Conservation (phyloP, 495 filamentous ascomycete genomes). For the Penicillium roqueforti region DNA sequence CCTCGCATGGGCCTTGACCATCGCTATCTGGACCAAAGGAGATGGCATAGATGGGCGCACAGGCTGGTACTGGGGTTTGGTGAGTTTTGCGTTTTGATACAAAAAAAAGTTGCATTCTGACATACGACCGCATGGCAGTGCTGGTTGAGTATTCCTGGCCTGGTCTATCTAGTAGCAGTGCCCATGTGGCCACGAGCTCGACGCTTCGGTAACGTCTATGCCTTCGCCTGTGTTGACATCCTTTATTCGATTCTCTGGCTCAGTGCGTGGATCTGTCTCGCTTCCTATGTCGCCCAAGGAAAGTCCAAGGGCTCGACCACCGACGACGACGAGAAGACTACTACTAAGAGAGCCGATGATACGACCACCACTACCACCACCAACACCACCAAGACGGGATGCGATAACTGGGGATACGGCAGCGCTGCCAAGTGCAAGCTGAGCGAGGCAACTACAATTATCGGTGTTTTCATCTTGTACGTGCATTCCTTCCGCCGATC, state of each 20-base stretch:
- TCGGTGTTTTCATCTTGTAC: constrained; percentile 80
- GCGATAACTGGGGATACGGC: constrained; percentile 53
- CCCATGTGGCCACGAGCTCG: constrained; percentile 80
- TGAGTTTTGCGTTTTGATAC: constrained; percentile 39
- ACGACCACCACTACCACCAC: constrained; percentile 21
- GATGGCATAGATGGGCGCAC: constrained; percentile 61
- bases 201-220: constrained; percentile 77
- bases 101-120: constrained; percentile 14
- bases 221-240: constrained; percentile 68
- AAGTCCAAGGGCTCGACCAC: constrained; percentile 15
- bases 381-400: constrained; percentile 31
- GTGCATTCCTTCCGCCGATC: constrained; percentile 20
- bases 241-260: constrained; percentile 80
- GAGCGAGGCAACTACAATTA: constrained; percentile 71
- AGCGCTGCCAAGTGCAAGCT: constrained; percentile 57
- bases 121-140: constrained; percentile 50
- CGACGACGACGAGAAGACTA: constrained; percentile 15
- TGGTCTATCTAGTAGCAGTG: constrained; percentile 78
- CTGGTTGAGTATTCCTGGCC: constrained; percentile 75
- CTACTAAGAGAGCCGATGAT: constrained; percentile 18
- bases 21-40: constrained; percentile 64
- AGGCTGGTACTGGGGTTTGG: constrained; percentile 74
- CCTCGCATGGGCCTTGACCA: constrained; percentile 66
- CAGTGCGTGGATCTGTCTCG: constrained; percentile 72
- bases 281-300: constrained; percentile 58